Base-by-base conservation (phyloP, 179 eudicot species). In the Heliamphora pulchella region DNA sequence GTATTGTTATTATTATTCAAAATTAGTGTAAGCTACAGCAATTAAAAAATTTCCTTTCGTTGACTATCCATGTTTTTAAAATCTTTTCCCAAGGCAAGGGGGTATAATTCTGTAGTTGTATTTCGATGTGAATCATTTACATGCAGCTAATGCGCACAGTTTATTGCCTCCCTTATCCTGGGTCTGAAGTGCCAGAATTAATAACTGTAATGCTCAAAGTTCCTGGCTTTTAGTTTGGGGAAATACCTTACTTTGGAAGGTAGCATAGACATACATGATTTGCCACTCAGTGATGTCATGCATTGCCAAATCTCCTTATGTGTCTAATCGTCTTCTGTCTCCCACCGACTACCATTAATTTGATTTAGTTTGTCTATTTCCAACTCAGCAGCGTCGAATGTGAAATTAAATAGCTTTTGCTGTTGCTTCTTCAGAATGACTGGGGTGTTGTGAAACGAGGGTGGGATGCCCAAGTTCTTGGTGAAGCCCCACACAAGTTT, bases 401-500 rank as follows among this genome's bases (percentile, higher is more conserved):
- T 20, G 61, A 78, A 68, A 10, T 13, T 39, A 61, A 5, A 41
- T 7, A 64, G 18, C 9, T 75, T 8, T 13, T 77, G 10, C 74
- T 65, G 44, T 81, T 77, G 51, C 71, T 74, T 86, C 75, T 79
- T 62, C 81, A 95, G 98, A 95, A 95, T 77, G 98, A 95, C 72
- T 95, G 98, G 98, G 87, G 82, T 73, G 98, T 95, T 81, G 95
- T 95, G 55, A 95, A 95, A 82, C 90, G 98, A 59, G 98, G 98
- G 63, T 95, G 98, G 98, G 97, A 95, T 81, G 97, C 98, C 39
- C 98, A 95, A 82, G 97, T 95, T 78, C 97, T 95, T 76, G 98
- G 98, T 61, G 97, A 95, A 91, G 95, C 98, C 71, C 98, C 95
- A 46, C 84, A 95, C 88, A 90, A 95, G 81, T 95, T 93, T 72